phyloP scores from a whole-genome alignment of 805 yeast species.

The Suhomyces sp. region DNA sequence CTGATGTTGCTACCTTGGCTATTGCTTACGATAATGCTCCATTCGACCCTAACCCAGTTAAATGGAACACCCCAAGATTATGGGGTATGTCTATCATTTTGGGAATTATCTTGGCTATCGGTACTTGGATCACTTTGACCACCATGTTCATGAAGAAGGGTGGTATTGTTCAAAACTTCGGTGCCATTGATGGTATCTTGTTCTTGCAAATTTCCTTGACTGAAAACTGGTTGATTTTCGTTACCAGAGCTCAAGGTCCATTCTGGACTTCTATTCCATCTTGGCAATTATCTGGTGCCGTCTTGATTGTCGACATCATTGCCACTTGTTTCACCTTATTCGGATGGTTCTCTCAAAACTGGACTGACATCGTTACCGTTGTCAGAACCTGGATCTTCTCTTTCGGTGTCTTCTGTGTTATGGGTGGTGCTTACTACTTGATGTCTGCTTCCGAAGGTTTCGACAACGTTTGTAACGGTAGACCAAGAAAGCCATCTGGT shows the following conservation, averaged over 20 bases:
- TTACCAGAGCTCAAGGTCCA: conserved; percentile 96
- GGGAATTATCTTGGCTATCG: conserved; percentile 84
- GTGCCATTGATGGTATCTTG: conserved; percentile 85
- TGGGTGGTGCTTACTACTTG: conserved; percentile 95
- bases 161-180: conserved; percentile 95
- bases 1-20: conserved; percentile 95
- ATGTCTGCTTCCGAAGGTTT: conserved; percentile 80
- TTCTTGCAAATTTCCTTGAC: conserved; percentile 93
- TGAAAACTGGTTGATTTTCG: conserved; percentile 96
- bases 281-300: conserved; percentile 96
- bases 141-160: conserved; percentile 88
- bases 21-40: conserved; percentile 98
- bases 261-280: conserved; percentile 97
- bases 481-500: conserved; percentile 55
- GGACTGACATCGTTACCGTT: conserved; percentile 94
- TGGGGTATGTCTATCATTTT: conserved; percentile 94
- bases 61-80: conserved; percentile 95
- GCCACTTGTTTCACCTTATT: conserved; percentile 90
- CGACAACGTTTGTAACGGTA: conserved; percentile 84
- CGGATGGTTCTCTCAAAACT: conserved; percentile 98
- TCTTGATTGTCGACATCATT: conserved; percentile 80
- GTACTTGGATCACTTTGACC: conserved; percentile 93
- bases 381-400: conserved; percentile 95
- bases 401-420: conserved; percentile 92
- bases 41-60: conserved; percentile 86